These are phyloP conservation scores for Schwanniomyces polymorphus DNA, from an alignment of 805 yeast species.

Conservation along the genomic window DNA sequence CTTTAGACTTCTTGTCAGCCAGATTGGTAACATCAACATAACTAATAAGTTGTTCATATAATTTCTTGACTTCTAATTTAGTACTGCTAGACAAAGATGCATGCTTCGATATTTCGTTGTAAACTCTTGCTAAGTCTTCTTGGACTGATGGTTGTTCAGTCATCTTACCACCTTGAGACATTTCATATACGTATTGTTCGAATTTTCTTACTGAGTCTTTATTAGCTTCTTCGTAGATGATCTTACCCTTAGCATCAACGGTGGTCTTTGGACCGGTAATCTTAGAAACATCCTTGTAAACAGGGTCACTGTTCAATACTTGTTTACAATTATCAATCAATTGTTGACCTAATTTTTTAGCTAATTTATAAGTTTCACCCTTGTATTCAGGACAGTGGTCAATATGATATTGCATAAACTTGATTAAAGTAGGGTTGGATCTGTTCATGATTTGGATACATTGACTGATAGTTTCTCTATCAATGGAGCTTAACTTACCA, in stretches of 20 bases:
- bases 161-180: conserved; percentile 92
- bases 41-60: conserved; percentile 68
- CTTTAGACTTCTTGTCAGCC: conserved; percentile 64
- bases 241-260: conserved; percentile 84
- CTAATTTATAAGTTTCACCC: conserved; percentile 92
- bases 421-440: conserved; percentile 88
- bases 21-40: conserved; percentile 70
- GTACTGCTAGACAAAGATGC: conserved; percentile 60
- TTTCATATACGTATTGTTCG: conserved; percentile 92
- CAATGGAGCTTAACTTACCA: conserved; percentile 86
- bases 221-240: conserved; percentile 79
- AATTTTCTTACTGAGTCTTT: conserved; percentile 91
- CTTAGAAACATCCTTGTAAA: conserved; percentile 89
- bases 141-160: conserved; percentile 81
- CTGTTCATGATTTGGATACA: conserved; percentile 98
- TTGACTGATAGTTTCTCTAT: conserved; percentile 93
- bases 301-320: conserved; percentile 78
- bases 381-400: conserved; percentile 79
- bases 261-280: conserved; percentile 95
- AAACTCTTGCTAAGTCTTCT: conserved; percentile 81
- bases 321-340: conserved; percentile 94
- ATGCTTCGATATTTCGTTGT: conserved; percentile 78
- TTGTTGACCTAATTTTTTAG: conserved; percentile 86
- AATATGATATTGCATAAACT: conserved; percentile 91
- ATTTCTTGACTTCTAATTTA: conserved; percentile 66